Base-by-base conservation (phyloP, 2,329 filamentous ascomycete species). In the Zymoseptoria brevis region DNA sequence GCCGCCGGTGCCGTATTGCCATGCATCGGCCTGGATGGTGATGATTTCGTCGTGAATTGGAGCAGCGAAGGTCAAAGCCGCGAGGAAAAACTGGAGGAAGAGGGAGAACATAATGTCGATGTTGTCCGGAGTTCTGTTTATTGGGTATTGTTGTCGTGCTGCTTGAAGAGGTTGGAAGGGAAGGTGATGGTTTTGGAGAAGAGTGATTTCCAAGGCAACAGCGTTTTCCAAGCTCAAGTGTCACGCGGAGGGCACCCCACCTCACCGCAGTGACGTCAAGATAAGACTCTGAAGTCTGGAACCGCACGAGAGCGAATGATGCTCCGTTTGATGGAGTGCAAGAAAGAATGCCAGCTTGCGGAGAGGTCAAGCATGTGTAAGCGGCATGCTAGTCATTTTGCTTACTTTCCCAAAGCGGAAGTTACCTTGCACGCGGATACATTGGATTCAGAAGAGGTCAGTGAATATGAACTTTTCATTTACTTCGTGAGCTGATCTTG, bases 1-100 rank as follows among this genome's bases (percentile, higher is more conserved):
- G 16, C 84, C 84, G 24, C 84, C 83, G 1, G 81, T 81, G 49
- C 83, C 83, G 53, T 83, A 84, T 58, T 83, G 79, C 80, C 80
- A 83, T 8, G 79, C 69, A 19, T 71, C 62, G 56, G 71, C 73
- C 7, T 74, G 71, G 35, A 76, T 72, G 54, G 79, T 79, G 21
- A 66, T 48, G 9, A 57, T 53, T 16, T 67, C 63, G 61, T 62
- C 58, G 55, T 63, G 60, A 56, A 66, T 57, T 2, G 69, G 69
- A 2, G 80, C 81, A 21, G 80, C 82, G 57, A 77, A 73, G 53
- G 79, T 75, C 57, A 82, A 70, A 50, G 76, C 71, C 55, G 81
- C 75, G 66, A 81, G 75, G 66, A 75, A 79, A 64, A 83, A 77
- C 72, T 83, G 80, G 60, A 84, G 74, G 63, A 84, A 66, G 65